phyloP scores from a whole-genome alignment of 2,329 filamentous ascomycete genomes.

The Ophiostoma quercus region DNA sequence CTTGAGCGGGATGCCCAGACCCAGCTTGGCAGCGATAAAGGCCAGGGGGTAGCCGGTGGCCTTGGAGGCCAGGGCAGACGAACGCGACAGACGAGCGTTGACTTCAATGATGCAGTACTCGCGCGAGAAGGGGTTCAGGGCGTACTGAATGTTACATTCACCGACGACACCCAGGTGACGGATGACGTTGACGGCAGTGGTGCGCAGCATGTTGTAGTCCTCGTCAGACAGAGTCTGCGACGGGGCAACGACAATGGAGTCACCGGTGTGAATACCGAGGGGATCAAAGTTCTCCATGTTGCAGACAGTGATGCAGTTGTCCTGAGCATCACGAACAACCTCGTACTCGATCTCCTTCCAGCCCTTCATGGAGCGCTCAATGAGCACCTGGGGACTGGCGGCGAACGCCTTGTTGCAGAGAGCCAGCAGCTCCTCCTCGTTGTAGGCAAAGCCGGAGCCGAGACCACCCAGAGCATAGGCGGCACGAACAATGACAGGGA shows the following conservation, averaged over 20 bases:
- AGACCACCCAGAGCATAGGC: slow-evolving; percentile 95
- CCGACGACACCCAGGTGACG: slow-evolving; percentile 94
- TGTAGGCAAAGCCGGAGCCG: slow-evolving; percentile 92
- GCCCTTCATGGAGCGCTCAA: slow-evolving; percentile 97
- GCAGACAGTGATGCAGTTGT: slow-evolving; percentile 99
- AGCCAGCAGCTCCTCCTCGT: slow-evolving; percentile 84
- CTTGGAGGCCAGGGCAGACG: slow-evolving; percentile 94
- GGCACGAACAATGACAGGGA: slow-evolving; percentile 96
- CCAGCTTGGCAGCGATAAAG: slow-evolving; percentile 70
- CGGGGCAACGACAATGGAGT: slow-evolving; percentile 96
- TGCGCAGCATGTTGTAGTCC: slow-evolving; percentile 99
- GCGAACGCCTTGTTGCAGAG: slow-evolving; percentile 93
- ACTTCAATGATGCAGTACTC: slow-evolving; percentile 99
- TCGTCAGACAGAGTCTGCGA: slow-evolving; percentile 96
- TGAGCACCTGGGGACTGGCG: slow-evolving; percentile 73
- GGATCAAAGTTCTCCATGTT: slow-evolving; percentile 99
- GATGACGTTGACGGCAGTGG: slow-evolving; percentile 96
- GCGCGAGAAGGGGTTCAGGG: slow-evolving; percentile 70
- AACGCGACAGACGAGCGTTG: slow-evolving; percentile 96
- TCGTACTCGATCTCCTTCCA: slow-evolving; percentile 99
- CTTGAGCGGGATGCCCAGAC: slow-evolving; percentile 89
- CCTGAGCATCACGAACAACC: slow-evolving; percentile 90
- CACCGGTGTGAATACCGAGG: slow-evolving; percentile 93
- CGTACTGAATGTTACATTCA: slow-evolving; percentile 98
- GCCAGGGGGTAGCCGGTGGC: slow-evolving; percentile 95